These are phyloP conservation scores for Monilinia polystroma DNA, from an alignment of 2,329 filamentous ascomycete species.

Conservation along the genomic window DNA sequence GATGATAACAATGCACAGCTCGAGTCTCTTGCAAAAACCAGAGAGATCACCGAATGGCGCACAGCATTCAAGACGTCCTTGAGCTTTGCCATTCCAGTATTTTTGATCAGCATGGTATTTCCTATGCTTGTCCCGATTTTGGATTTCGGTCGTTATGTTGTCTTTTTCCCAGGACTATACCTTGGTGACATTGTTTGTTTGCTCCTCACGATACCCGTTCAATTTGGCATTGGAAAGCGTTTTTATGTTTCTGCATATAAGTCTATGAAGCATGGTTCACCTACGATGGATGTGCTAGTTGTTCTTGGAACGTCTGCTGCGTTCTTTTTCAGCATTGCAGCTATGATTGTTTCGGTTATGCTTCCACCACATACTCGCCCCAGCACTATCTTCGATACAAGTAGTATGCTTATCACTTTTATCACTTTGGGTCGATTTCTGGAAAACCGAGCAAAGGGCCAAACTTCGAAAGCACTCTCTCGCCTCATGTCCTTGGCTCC, in stretches of 20 bases:
- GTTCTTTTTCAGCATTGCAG: constrained; percentile 89
- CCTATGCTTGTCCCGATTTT: constrained; percentile 78
- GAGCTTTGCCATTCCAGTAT: constrained; percentile 83
- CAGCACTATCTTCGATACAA: constrained; percentile 92
- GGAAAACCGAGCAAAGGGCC: constrained; percentile 92
- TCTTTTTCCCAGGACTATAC: constrained; percentile 73
- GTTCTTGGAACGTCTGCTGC: constrained; percentile 91
- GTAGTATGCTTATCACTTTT: constrained; percentile 97
- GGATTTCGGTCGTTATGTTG: constrained; percentile 69
- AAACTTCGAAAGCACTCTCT: constrained; percentile 92
- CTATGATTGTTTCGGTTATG: constrained; percentile 80
- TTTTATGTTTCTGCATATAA: constrained; percentile 96
- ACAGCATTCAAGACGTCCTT: constrained; percentile 75
- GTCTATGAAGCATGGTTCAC: constrained; percentile 83
- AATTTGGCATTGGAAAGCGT: constrained; percentile 92
- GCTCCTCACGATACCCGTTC: constrained; percentile 82
- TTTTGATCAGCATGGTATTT: constrained; percentile 88
- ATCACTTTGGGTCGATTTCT: constrained; percentile 87
- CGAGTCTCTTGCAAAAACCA: constrained; percentile 92
- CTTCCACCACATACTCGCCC: constrained; percentile 76
- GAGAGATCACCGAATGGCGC: constrained; percentile 92
- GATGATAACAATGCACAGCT: constrained; percentile 97
- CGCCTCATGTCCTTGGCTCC: constrained; percentile 93
- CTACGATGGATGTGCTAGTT: constrained; percentile 97
- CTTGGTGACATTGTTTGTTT: constrained; percentile 86